phyloP scores from a whole-genome alignment of 2,329 filamentous ascomycete genomes.

The Dactylellina haptotyla region DNA sequence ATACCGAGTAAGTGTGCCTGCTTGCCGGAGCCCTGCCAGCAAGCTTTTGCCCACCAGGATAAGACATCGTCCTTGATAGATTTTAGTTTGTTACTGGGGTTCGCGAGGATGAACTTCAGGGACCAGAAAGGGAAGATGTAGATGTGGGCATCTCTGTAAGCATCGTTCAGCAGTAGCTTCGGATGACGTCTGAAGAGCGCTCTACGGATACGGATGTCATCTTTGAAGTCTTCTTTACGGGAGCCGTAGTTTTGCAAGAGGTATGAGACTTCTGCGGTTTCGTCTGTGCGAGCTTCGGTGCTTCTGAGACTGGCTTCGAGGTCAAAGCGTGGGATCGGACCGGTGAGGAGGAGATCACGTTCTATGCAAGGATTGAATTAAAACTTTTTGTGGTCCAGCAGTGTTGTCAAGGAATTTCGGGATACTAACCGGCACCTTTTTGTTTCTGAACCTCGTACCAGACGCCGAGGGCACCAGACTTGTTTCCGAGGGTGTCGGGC shows the following conservation, averaged over 20 bases:
- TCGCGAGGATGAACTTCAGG: conserved; percentile 75
- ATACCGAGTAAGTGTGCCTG: conserved; percentile 81
- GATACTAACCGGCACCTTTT: conserved; percentile 67
- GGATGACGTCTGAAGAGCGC: conserved; percentile 79
- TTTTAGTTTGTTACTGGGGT: conserved; percentile 81
- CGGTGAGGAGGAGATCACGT: conserved; percentile 29
- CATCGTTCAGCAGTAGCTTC: conserved; percentile 80
- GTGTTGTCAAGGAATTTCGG: neutral
- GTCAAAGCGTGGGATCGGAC: conserved; percentile 38
- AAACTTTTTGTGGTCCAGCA: neutral
- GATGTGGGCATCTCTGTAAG: conserved; percentile 88
- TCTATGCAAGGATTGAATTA: conserved; percentile 6
- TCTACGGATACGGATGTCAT: conserved; percentile 77
- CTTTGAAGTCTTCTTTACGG: conserved; percentile 63
- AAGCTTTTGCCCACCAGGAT: conserved; percentile 94
- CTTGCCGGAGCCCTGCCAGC: conserved; percentile 78
- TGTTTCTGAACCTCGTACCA: conserved; percentile 89
- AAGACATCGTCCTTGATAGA: conserved; percentile 91
- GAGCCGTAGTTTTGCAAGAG: conserved; percentile 37
- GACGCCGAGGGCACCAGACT: conserved; percentile 78
- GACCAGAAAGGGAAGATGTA: conserved; percentile 95
- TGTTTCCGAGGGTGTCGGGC: conserved; percentile 29
- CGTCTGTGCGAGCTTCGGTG: conserved; percentile 25
- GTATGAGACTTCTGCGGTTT: conserved; percentile 31
- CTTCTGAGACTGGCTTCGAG: conserved; percentile 73